These are phyloP conservation scores for Teunomyces barrocoloradensis DNA, from an alignment of 805 yeast genomes.

Conservation along the genomic window DNA sequence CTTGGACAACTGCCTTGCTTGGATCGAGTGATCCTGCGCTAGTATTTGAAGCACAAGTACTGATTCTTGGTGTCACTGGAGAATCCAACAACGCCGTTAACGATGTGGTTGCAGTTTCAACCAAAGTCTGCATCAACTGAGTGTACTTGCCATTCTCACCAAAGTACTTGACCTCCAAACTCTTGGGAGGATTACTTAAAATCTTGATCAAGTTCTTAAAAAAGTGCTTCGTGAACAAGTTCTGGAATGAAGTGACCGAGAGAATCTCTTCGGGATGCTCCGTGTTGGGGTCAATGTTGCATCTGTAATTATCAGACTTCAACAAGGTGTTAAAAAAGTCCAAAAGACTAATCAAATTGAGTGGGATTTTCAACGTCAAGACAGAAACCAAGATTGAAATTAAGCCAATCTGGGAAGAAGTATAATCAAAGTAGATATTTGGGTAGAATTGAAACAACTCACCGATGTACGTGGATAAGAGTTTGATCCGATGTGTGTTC, in stretches of 20 bases:
- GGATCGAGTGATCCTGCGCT: neutral
- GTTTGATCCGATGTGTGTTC: conserved; percentile 33
- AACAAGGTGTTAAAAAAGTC: conserved; percentile 18
- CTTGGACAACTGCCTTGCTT: neutral
- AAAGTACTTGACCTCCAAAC: conserved; percentile 45
- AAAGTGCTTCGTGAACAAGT: conserved; percentile 21
- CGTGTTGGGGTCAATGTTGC: conserved; percentile 15
- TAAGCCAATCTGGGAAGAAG: conserved; percentile 52
- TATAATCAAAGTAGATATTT: conserved; percentile 53
- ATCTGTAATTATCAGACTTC: conserved; percentile 18
- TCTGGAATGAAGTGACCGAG: conserved; percentile 12
- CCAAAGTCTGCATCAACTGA: conserved; percentile 35
- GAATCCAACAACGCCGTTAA: conserved; percentile 18
- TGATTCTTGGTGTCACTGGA: conserved; percentile 32
- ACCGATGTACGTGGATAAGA: conserved; percentile 59
- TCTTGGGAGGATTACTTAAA: conserved; percentile 45
- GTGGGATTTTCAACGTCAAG: conserved; percentile 35
- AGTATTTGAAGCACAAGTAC: conserved; percentile 5
- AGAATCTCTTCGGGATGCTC: conserved; percentile 22
- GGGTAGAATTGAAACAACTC: conserved; percentile 66
- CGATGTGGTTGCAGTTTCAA: conserved; percentile 29
- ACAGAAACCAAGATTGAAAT: conserved; percentile 39
- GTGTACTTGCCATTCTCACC: conserved; percentile 33
- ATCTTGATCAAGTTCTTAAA: conserved; percentile 30
- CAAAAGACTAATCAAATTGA: conserved; percentile 19